These are phyloP conservation scores for Chaetomiaceae sp. DNA, from an alignment of 2,329 filamentous ascomycete species.

Conservation along the genomic window DNA sequence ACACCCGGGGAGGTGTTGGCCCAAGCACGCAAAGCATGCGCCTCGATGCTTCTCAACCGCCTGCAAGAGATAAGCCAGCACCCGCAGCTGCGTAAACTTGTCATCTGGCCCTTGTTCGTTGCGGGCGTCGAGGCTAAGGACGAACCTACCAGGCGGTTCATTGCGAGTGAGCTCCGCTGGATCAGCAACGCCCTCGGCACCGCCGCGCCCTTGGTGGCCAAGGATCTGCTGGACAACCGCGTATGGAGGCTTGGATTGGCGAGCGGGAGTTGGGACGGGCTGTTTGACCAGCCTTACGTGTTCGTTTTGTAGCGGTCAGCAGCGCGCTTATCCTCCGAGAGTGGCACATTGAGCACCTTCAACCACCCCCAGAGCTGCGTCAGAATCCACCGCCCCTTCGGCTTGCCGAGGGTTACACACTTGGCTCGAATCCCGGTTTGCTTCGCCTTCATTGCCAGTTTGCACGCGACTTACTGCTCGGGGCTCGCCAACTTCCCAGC, in stretches of 20 bases:
- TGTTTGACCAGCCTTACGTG: conserved; percentile 9
- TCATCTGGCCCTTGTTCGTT: conserved; percentile 8
- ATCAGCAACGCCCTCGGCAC: conserved; percentile 7
- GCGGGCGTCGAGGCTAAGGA: neutral
- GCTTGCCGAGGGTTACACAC: too few relatives aligned
- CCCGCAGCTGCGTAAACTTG: conserved; percentile 6
- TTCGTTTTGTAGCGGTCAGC: conserved; percentile 6
- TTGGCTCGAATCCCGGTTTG: too few relatives aligned
- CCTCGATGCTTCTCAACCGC: neutral
- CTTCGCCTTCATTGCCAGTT: too few relatives aligned
- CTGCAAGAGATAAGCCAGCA: neutral
- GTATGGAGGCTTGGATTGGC: neutral
- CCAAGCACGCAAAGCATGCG: neutral
- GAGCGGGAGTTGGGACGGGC: neutral
- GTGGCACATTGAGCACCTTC: too few relatives aligned
- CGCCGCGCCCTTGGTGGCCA: conserved; percentile 1
- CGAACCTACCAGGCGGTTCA: neutral
- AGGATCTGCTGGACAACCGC: neutral
- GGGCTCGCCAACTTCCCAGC: too few relatives aligned
- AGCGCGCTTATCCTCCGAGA: too few relatives aligned
- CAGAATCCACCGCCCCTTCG: too few relatives aligned
- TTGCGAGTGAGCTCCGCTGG: neutral
- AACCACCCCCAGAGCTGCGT: too few relatives aligned
- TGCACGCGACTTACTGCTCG: too few relatives aligned
- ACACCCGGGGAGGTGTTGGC: neutral